Conservation (phyloP, 495 filamentous ascomycete genomes). For the Hypoxylon subgilvum region DNA sequence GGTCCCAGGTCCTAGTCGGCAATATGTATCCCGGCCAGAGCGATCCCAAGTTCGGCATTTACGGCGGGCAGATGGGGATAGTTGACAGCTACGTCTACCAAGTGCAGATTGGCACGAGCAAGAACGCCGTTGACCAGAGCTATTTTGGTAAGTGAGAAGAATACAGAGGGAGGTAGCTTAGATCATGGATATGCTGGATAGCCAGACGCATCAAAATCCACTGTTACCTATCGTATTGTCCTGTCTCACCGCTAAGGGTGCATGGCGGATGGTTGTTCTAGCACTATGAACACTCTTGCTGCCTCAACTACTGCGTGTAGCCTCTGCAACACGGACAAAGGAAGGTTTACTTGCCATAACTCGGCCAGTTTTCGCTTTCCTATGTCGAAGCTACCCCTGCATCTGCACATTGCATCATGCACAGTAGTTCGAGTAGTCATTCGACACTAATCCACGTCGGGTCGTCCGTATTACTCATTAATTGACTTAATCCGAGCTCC, state of each 20-base stretch:
- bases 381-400: too few relatives aligned
- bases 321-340: too few relatives aligned
- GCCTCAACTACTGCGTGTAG: too few relatives aligned
- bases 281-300: too few relatives aligned
- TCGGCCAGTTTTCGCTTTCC: background rate
- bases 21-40: slow-evolving; percentile 24
- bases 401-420: background rate
- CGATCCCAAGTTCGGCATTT: slow-evolving; percentile 31
- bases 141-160: slow-evolving; percentile 20
- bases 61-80: slow-evolving; percentile 18
- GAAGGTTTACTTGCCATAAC: background rate
- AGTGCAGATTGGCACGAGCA: slow-evolving; percentile 25
- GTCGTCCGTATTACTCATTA: slow-evolving; percentile 23
- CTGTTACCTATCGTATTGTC: too few relatives aligned
- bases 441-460: slow-evolving; percentile 24
- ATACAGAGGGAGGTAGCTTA: background rate
- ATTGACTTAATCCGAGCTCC: slow-evolving; percentile 4
- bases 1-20: slow-evolving; percentile 21
- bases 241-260: too few relatives aligned
- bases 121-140: slow-evolving; percentile 21
- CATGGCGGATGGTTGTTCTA: too few relatives aligned
- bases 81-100: slow-evolving; percentile 32
- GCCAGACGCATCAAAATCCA: background rate
- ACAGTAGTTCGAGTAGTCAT: background rate
- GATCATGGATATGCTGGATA: background rate